Evolutionary conservation across 2,329 filamentous ascomycete species (phyloP), one percentile per base, ranked within the genome.

Genomic region (Reticulascus tulasneorum): DNA sequence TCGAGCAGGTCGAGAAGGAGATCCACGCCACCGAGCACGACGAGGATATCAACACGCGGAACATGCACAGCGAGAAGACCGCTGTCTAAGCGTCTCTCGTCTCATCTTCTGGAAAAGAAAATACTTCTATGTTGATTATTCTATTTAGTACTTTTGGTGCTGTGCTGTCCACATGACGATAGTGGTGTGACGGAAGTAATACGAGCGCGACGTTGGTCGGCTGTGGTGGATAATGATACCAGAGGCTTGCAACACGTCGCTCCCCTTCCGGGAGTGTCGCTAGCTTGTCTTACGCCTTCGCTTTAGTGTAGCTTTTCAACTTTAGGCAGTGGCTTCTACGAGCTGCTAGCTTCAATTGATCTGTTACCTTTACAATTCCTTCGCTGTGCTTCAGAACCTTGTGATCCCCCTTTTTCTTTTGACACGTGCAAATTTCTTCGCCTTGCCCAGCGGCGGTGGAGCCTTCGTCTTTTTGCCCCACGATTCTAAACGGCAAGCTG

Each of bases 1-100:
- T 78, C 28, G 60, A 67, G 19, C 67, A 76, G 52, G 66, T 77
- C 27, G 69, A 76, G 47, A 77, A 77, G 59, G 73, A 77, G 48
- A 62, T 71, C 23, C 52, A 60, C 22, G 47, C 49, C 18, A 51
- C 53, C 10, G 56, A 59, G n/a, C 53, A 56, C 30, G 54, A 60
- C 27, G 55, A 62, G 30, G 54, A 58, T 20, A 65, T 59, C 28
- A 50, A 44, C 38, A 33, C 35, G 17, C 37, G 31, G 13, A 36
- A 40, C n/a, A 44, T 45, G 30, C 32, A 25, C 6, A 35, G 32
- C 33, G 45, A 41, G 26, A 53, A 52, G 47, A 48, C 32, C 17
- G 49, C 42, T 26, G 48, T 27, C 29, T 52, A 37, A 40, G 17
- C 9, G 9, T 22, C 22, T 10, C 32, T 18, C 8, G 12, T n/a